Evolutionary conservation across 371 early-diverging fungal genomes (phyloP), one percentile per base, ranked within the genome.

Genomic region (Syncephalis fuscata): DNA sequence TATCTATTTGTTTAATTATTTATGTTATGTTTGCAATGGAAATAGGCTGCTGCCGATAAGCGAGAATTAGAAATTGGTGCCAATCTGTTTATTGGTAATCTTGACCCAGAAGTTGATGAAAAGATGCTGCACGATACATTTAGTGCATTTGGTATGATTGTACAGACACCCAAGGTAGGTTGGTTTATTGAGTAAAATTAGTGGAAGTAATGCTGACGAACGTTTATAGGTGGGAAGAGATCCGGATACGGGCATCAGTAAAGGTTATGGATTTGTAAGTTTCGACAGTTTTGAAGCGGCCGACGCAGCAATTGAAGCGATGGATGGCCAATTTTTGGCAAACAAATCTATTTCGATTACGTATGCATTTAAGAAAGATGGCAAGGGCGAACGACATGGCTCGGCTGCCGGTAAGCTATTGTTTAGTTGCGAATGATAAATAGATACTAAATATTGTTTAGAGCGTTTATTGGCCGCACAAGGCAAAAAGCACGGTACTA

Each of bases 321-420:
- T 98, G 97, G 85, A 98, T 57, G 89, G 92, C 8, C 96, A 97
- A 63, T 94, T 80, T 64, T 62, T 98, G 62, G 82, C 78, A 66
- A 90, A 91, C 61, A 90, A 90, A 55, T 80, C 85, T 26, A 80
- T 98, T 53, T 73, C 75, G 17, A 94, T 95, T 10, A 69, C 74
- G 11, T 98, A 92, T 64, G 95, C 97, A 1, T 86, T 89, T 59
- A 97, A 96, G 65, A 96, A 97, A 67, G 97, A 98, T 55, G 92
- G 93, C 24, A 88, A 89, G 64, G 98, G 98, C 14, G 97, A 95
- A 60, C 66, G 92, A 19, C 98, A 98, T 59, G 98, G 98, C 43
- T 84, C 88, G 25, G 91, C 92, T 1, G 95, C 97, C 14, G 81
- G 80, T 80, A 70, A 37, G 26, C 42, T 47, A 21, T 53, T 23